Conservation (phyloP, 2,329 filamentous ascomycete species). For the Alternaria sp. region DNA sequence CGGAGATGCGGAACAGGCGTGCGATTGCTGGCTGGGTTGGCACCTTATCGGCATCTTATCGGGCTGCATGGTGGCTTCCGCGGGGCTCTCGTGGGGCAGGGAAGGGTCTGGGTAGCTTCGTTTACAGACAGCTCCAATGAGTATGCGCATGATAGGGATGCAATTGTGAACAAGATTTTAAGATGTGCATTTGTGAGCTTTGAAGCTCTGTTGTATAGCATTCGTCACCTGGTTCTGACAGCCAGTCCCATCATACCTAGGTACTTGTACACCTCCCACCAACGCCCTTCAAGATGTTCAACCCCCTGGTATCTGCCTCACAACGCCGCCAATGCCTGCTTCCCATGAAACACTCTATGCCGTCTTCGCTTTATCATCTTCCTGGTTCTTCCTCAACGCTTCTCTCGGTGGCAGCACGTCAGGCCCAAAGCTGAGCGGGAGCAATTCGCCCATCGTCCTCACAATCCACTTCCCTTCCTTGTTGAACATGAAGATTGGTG, state of each 20-base stretch:
- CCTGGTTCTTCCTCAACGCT: constrained; percentile 35
- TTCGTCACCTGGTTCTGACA: not conserved
- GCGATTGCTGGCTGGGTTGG: not conserved
- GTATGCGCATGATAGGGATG: not conserved
- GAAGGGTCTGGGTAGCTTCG: not conserved
- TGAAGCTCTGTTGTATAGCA: not conserved
- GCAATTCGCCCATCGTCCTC: constrained; percentile 68
- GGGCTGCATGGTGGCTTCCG: constrained; percentile 7
- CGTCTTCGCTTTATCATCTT: constrained; percentile 33
- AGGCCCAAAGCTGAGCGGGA: constrained; percentile 63
- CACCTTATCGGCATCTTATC: constrained; percentile 12
- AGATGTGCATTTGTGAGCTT: not conserved
- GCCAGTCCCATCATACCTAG: not conserved
- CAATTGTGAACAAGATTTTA: not conserved
- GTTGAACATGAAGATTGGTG: constrained; percentile 92
- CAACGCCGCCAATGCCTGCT: not conserved
- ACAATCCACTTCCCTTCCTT: constrained; percentile 76
- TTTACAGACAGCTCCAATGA: not conserved
- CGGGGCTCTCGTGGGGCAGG: constrained; percentile 4
- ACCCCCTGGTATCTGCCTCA: not conserved
- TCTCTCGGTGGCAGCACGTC: constrained; percentile 53
- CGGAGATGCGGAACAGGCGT: constrained; percentile 39
- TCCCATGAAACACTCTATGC: not conserved
- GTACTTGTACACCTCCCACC: not conserved
- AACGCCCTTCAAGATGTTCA: not conserved